Base-by-base conservation (phyloP, 108 stramenopile species). In the Schizochytrium sp. region DNA sequence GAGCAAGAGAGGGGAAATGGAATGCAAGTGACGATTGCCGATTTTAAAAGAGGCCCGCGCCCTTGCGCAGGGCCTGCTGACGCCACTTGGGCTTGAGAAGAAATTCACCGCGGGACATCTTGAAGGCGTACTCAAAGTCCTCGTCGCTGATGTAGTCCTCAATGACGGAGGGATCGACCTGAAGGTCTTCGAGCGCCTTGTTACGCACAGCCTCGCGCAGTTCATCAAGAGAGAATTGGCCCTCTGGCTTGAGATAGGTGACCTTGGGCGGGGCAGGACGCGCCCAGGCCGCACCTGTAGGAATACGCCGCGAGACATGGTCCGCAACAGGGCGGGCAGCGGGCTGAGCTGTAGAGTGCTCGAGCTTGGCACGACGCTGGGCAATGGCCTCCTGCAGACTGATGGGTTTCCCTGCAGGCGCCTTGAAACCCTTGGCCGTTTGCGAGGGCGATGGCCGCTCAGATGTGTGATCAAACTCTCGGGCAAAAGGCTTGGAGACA, bases 61-160 rank as follows among this genome's bases (percentile, higher is more conserved):
- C 76, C 51, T 83, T 83, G 48, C 51, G 45, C 19, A 83, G 51
- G 23, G 76, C 76, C 28, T 83, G 76, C 76, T 83, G 76, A 23
- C 76, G 76, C 76, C 76, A 83, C 76, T 53, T 83, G 19, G 76
- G 76, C 51, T 83, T 83, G 48, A 83, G 76, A 47, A 83, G 51
- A 58, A 87, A 87, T 5, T 87, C 58, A 12, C 43, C 57, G 34
- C 87, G 87, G 29, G 19, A 23, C 87, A 87, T 87, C 23, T 58
- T 58, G 87, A 87, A 87, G 21, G 57, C 87, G 18, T 25, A 8
- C 21, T 57, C 58, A 43, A 87, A 87, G 5, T 87, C 87, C 29
- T 57, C 87, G 25, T 87, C 87, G 5, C 58, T 18, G 6, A 87
- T 14, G 87, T 87, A 87, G 21, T 87, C 87, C 58, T 87, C 87